Percentiles rank a stretch among this genome's conserved stretches.
Evolutionary conservation across 441 rosid species (phyloP).

Genomic region (Isatis lusitanica): DNA sequence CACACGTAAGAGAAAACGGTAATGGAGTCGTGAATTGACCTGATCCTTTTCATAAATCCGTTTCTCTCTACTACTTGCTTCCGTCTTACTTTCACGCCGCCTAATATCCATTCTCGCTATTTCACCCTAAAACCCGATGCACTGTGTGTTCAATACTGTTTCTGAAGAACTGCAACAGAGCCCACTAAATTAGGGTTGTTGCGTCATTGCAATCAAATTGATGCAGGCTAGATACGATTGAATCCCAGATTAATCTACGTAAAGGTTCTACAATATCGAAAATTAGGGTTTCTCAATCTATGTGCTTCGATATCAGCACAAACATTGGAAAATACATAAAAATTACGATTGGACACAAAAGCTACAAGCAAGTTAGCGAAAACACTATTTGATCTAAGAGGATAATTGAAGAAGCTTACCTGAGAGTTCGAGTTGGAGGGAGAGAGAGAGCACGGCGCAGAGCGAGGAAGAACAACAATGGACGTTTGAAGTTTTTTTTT

Average conservation of each 20-base stretch:
- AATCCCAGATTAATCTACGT: neutral
- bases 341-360: neutral
- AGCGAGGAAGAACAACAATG: neutral
- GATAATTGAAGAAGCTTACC: slow-evolving; percentile 16
- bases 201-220: neutral
- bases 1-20: neutral
- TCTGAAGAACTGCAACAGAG: neutral
- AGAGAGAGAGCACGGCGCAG: neutral
- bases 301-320: neutral
- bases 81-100: slow-evolving; percentile 43
- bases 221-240: neutral
- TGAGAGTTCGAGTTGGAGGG: neutral
- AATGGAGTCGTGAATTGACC: slow-evolving; percentile 39
- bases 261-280: neutral
- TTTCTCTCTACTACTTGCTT: slow-evolving; percentile 42
- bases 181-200: slow-evolving; percentile 3
- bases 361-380: neutral
- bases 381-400: neutral
- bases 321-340: neutral
- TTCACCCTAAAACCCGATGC: neutral
- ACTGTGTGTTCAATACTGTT: neutral
- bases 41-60: slow-evolving; percentile 44
- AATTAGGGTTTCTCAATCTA: neutral
- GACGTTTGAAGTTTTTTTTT: neutral
- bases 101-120: slow-evolving; percentile 49